Evolutionary conservation across 345 rosid species (phyloP).

Genomic region (Citrus hindsii): DNA sequence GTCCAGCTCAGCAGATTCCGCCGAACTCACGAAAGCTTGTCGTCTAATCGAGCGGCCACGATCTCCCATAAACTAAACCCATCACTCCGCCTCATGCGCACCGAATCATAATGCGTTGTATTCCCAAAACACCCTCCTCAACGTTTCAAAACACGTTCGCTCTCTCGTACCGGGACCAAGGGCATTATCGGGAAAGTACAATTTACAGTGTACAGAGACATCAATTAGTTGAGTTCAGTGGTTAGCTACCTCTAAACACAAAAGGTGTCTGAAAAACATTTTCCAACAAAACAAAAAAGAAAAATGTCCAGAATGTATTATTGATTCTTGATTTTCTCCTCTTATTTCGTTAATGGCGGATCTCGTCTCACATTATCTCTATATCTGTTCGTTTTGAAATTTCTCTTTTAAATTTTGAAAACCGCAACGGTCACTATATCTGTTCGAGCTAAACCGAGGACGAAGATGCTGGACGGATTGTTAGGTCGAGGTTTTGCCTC

Average conservation of each 20-base stretch:
- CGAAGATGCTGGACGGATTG: constrained; percentile 80
- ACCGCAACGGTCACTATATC: constrained; percentile 13
- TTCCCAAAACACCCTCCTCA: constrained; percentile 21
- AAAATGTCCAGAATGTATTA: constrained; percentile 8
- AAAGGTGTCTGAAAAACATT: constrained; percentile 9
- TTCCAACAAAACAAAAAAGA: not conserved
- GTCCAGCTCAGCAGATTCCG: constrained; percentile 31
- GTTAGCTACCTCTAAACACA: not conserved
- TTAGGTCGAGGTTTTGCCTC: constrained; percentile 77
- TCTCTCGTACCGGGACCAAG: not conserved
- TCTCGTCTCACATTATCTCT: constrained; percentile 13
- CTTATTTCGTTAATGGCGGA: constrained; percentile 11
- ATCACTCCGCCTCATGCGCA: constrained; percentile 11
- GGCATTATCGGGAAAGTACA: constrained; percentile 15
- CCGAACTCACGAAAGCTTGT: constrained; percentile 2
- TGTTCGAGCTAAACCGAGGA: not conserved
- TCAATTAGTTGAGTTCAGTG: not conserved
- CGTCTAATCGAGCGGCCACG: constrained; percentile 17
- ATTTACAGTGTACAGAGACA: not conserved
- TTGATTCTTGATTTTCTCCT: constrained; percentile 1
- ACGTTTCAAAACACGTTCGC: not conserved
- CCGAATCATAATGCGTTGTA: not conserved
- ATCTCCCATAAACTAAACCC: constrained; percentile 2
- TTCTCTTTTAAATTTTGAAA: not conserved
- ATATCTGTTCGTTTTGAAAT: not conserved